These are phyloP conservation scores for Helianthus tuberosus DNA, from an alignment of 129 eudicot genomes.

Conservation along the genomic window DNA sequence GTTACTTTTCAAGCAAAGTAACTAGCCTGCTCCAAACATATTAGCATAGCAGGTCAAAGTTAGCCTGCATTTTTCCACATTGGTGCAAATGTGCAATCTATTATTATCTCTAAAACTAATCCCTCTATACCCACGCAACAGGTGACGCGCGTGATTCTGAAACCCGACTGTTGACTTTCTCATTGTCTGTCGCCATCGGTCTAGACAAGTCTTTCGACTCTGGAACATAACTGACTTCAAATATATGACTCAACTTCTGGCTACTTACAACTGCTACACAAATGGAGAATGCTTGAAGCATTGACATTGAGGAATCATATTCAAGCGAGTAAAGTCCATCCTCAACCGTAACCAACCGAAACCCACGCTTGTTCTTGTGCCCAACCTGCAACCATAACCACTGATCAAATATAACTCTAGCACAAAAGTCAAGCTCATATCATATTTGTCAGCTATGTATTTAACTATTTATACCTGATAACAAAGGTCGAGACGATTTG, in stretches of 20 bases:
- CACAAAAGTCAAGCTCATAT: background rate
- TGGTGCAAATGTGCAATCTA: background rate
- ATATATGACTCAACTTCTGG: constrained; percentile 43
- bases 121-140: constrained; percentile 58
- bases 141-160: constrained; percentile 75
- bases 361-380: constrained; percentile 38
- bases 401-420: background rate
- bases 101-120: constrained; percentile 13
- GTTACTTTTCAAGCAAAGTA: background rate
- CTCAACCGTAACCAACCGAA: constrained; percentile 56
- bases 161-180: constrained; percentile 32
- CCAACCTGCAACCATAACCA: constrained; percentile 38
- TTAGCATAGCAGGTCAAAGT: background rate
- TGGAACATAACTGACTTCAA: constrained; percentile 29
- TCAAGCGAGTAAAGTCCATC: constrained; percentile 70
- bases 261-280: constrained; percentile 61
- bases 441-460: background rate
- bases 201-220: constrained; percentile 26
- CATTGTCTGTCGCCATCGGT: background rate
- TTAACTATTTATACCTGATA: constrained; percentile 46
- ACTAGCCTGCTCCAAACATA: too few species aligned
- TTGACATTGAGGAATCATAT: constrained; percentile 54
- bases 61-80: background rate
- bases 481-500: constrained; percentile 52
- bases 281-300: constrained; percentile 74